Conservation (phyloP, 176 grass and related monocot genomes). For the Musa beccarii region DNA sequence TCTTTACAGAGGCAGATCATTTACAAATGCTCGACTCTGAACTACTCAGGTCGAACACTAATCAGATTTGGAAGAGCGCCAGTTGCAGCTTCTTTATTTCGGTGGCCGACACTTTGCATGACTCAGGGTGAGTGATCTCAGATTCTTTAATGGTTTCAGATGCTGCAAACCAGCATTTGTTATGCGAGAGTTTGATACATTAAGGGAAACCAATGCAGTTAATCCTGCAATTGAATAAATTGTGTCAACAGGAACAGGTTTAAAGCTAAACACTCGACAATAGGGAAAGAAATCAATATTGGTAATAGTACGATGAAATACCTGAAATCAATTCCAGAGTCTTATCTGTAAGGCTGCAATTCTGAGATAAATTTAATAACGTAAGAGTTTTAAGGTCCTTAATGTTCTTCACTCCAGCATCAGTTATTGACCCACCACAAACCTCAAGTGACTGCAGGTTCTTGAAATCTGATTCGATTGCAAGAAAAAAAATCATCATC, state of each 20-base stretch:
- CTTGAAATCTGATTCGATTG: conserved; percentile 65
- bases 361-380: conserved; percentile 84
- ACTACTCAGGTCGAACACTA: conserved; percentile 56
- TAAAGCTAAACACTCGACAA: background rate
- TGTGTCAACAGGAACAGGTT: background rate
- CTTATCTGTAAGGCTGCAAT: conserved; percentile 65
- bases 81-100: conserved; percentile 82
- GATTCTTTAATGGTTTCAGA: conserved; percentile 65
- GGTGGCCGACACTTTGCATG: conserved; percentile 66
- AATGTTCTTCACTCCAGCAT: conserved; percentile 90
- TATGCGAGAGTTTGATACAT: conserved; percentile 64
- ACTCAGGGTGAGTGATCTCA: conserved; percentile 64
- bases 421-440: conserved; percentile 68
- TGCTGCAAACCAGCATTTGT: conserved; percentile 70
- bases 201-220: conserved; percentile 63
- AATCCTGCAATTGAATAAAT: conserved; percentile 40
- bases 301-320: background rate
- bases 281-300: too few relatives aligned
- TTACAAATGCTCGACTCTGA: background rate
- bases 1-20: background rate
- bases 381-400: conserved; percentile 75
- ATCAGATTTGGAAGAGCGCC: conserved; percentile 70
- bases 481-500: background rate
- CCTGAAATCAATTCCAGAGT: conserved; percentile 79
- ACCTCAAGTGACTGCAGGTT: conserved; percentile 80